Evolutionary conservation across 2,329 filamentous ascomycete genomes (phyloP), one percentile per base, ranked within the genome.

Genomic region (Aspergillus japonicus): DNA sequence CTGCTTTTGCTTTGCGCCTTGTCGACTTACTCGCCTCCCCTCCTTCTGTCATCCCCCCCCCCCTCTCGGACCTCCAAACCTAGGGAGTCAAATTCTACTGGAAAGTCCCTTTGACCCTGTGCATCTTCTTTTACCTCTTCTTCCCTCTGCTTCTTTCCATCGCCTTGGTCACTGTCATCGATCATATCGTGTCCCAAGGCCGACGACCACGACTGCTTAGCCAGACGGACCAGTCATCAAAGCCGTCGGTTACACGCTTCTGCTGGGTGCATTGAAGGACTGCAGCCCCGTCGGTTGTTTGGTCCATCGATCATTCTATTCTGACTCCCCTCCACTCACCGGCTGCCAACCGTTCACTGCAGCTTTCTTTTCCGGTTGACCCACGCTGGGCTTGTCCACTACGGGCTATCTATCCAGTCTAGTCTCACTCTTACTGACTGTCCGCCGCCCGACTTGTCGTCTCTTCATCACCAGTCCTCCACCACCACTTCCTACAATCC

Each of bases 241-340:
- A 33, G 47, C 50, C 42, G 47, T 50, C 51, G 60, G 63, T 65
- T 64, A 64, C 62, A 65, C 61, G 47, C 58, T 55, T 29, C 48
- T 26, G 55, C 56, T 26, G 56, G 39, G 55, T 62, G 59, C 59
- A 59, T 50, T 35, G 54, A 26, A 48, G 39, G 23, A 49, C 60
- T 66, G 65, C 62, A 66, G 60, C 57, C 48, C 55, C 59, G 50
- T 60, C 57, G 55, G 55, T 56, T 59, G 39, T 44, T 44, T 44
- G 39, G 39, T 19, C n/a, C 19, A 44, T 44, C 39, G 39, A 44
- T 44, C 39, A 44, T 61, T 60, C 60, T 61, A 50, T 54, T 57
- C 52, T 52, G 53, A 50, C 35, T 23, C 49, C 57, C 62, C 59
- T 67, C 65, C 65, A 67, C 57, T 66, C 64, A 67, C 56, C 65